Evolutionary conservation across 2,329 filamentous ascomycete genomes (phyloP).

Genomic region (Aureobasidium sp.): DNA sequence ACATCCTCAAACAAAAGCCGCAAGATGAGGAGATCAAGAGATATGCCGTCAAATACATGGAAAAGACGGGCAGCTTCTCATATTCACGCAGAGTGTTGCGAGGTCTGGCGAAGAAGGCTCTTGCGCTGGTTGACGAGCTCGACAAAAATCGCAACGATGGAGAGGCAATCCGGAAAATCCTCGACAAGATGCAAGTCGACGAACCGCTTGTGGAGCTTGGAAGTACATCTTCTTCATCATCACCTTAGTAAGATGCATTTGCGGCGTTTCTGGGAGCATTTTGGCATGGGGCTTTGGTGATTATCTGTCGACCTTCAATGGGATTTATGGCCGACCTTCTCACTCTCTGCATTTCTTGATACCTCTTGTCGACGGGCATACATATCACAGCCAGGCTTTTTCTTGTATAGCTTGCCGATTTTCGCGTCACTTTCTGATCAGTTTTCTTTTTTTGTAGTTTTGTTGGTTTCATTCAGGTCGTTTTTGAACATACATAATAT

Average conservation of each 20-base stretch:
- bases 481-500: conserved; percentile 5
- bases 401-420: neutral
- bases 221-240: neutral
- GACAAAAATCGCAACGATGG: conserved; percentile 30
- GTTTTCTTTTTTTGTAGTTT: neutral
- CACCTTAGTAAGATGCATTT: neutral
- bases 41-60: conserved; percentile 88
- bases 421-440: no score
- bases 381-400: neutral
- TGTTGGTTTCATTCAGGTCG: neutral
- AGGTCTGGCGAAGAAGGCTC: conserved; percentile 36
- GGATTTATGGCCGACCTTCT: neutral
- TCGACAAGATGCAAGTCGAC: conserved; percentile 33
- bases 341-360: neutral
- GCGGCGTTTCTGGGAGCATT: neutral
- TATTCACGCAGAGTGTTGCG: conserved; percentile 61
- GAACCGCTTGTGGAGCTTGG: conserved; percentile 14
- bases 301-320: neutral
- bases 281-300: neutral
- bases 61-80: conserved; percentile 77
- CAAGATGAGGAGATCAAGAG: conserved; percentile 78
- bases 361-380: neutral
- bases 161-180: conserved; percentile 32
- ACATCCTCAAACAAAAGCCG: conserved; percentile 87
- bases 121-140: conserved; percentile 35